These are phyloP conservation scores for Ophiocordyceps australis DNA, from an alignment of 2,329 filamentous ascomycete species.

Conservation along the genomic window DNA sequence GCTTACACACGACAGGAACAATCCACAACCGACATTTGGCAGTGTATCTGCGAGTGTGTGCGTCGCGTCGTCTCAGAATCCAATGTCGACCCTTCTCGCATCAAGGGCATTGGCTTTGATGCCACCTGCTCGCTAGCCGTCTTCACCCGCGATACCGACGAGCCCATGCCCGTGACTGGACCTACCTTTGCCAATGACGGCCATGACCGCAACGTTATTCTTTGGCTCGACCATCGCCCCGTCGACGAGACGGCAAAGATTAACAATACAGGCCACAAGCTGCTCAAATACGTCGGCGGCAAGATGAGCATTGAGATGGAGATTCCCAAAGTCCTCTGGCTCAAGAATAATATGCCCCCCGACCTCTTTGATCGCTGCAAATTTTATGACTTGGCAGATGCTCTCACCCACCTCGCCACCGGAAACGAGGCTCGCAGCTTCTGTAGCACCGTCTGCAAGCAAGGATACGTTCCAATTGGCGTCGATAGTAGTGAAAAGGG, in stretches of 20 bases:
- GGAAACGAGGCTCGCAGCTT: slow-evolving; percentile 84
- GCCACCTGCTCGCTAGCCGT: slow-evolving; percentile 95
- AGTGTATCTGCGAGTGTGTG: slow-evolving; percentile 79
- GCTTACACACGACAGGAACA: slow-evolving; percentile 45
- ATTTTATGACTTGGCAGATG: slow-evolving; percentile 90
- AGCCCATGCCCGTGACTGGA: slow-evolving; percentile 79
- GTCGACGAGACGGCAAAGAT: slow-evolving; percentile 83
- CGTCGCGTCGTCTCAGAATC: slow-evolving; percentile 68
- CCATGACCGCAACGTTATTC: slow-evolving; percentile 83
- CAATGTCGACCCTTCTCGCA: slow-evolving; percentile 53
- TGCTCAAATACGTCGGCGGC: slow-evolving; percentile 89
- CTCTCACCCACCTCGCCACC: slow-evolving; percentile 84
- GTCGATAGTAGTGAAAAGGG: slow-evolving; percentile 95
- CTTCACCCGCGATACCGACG: slow-evolving; percentile 74
- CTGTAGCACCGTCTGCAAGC: slow-evolving; percentile 94
- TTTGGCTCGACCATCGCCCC: slow-evolving; percentile 94
- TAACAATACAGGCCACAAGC: slow-evolving; percentile 80
- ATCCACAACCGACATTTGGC: slow-evolving; percentile 96
- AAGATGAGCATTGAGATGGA: slow-evolving; percentile 99
- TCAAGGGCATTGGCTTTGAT: slow-evolving; percentile 91
- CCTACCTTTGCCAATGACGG: slow-evolving; percentile 60
- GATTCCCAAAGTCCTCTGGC: slow-evolving; percentile 93
- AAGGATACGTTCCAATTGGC: slow-evolving; percentile 90
- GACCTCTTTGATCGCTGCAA: slow-evolving; percentile 86
- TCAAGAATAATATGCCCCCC: slow-evolving; percentile 94